These are phyloP conservation scores for Nakazawaea sp. DNA, from an alignment of 805 yeast species.

Conservation along the genomic window DNA sequence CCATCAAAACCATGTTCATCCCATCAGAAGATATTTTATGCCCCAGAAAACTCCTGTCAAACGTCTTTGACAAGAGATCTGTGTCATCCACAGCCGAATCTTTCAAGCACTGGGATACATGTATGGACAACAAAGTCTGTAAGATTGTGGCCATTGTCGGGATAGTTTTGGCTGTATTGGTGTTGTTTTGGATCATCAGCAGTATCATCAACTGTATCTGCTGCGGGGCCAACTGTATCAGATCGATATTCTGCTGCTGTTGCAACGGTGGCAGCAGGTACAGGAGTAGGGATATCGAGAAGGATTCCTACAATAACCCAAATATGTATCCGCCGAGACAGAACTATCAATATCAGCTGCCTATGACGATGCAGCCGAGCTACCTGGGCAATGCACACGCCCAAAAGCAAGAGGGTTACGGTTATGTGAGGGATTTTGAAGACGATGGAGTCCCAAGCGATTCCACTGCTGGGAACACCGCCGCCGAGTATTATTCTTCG, in stretches of 20 bases:
- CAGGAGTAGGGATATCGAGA: conserved; percentile 1
- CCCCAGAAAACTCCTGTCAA: conserved; percentile 6
- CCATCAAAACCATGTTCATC: too few relatives aligned
- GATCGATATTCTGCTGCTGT: conserved; percentile 49
- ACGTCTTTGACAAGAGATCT: conserved; percentile 4
- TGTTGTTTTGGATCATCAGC: conserved; percentile 49
- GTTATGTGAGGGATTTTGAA: conserved; percentile 6
- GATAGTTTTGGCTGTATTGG: conserved; percentile 48
- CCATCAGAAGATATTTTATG: conserved; percentile 3
- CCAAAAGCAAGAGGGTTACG: background rate
- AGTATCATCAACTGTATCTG: conserved; percentile 49
- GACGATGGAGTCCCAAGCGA: conserved; percentile 1
- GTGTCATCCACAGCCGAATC: conserved; percentile 6
- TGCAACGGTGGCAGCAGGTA: conserved; percentile 18
- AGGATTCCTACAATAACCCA: conserved; percentile 21
- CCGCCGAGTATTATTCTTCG: conserved; percentile 2
- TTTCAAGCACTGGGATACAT: conserved; percentile 65
- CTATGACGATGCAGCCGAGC: conserved; percentile 2
- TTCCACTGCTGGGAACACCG: background rate
- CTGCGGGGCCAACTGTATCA: conserved; percentile 48
- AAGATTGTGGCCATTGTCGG: conserved; percentile 74
- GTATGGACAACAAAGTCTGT: conserved; percentile 73
- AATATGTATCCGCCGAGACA: conserved; percentile 22
- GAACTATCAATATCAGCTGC: conserved; percentile 10
- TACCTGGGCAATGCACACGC: background rate